phyloP scores from a whole-genome alignment of 768 basidiomycete genomes.

The Filobasidium floriforme region DNA sequence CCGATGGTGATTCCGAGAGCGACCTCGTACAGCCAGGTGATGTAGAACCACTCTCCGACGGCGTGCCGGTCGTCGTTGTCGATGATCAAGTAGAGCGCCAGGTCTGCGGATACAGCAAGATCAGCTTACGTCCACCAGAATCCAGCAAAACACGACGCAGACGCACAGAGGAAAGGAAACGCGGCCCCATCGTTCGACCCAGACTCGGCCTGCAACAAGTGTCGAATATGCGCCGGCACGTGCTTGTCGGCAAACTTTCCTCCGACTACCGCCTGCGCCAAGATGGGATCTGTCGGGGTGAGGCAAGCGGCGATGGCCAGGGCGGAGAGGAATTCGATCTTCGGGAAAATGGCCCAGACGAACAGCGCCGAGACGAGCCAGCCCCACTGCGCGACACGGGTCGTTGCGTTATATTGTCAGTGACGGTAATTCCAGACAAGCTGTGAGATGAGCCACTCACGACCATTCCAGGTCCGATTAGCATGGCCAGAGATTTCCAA shows the following conservation, averaged over 20 bases:
- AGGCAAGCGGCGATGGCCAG: constrained; percentile 86
- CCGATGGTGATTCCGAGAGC: constrained; percentile 68
- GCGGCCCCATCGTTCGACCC: constrained; percentile 97
- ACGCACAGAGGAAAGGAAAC: constrained; percentile 71
- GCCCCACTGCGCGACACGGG: constrained; percentile 61
- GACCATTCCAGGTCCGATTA: constrained; percentile 54
- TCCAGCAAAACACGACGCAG: too few relatives aligned
- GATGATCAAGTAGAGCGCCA: constrained; percentile 77
- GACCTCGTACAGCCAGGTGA: constrained; percentile 85
- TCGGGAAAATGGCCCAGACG: constrained; percentile 85
- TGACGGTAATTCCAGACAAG: constrained; percentile 33
- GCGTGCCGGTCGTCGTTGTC: constrained; percentile 58
- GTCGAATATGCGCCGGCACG: constrained; percentile 67
- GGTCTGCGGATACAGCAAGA: constrained; percentile 28
- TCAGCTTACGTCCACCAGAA: neutral
- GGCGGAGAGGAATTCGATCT: constrained; percentile 77
- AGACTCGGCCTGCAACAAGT: constrained; percentile 74
- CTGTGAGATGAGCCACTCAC: constrained; percentile 8
- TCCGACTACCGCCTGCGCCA: constrained; percentile 85
- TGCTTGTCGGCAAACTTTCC: constrained; percentile 98
- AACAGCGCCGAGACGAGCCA: constrained; percentile 84
- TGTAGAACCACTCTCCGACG: constrained; percentile 70
- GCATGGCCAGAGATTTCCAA: constrained; percentile 78
- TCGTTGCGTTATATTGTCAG: too few relatives aligned
- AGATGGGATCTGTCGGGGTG: constrained; percentile 88